Evolutionary conservation across 2,329 filamentous ascomycete genomes (phyloP).

Genomic region (Mycosphaerella arachidis): DNA sequence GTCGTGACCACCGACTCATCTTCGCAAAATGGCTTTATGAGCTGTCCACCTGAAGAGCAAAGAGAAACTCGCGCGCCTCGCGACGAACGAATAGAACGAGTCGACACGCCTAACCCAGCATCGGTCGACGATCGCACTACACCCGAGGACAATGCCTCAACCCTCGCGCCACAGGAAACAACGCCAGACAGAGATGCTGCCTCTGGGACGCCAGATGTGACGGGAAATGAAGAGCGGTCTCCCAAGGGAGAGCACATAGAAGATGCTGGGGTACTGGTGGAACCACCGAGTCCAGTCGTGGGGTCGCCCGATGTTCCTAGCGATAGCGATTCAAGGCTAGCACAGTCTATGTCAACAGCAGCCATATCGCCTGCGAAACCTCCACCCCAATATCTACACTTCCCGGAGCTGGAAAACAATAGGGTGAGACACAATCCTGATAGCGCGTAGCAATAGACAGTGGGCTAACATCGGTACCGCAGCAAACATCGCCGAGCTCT

Average conservation of each 20-base stretch:
- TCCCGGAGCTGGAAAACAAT: constrained; percentile 23
- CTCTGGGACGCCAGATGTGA: constrained; percentile 27
- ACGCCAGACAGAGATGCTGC: constrained; percentile 11
- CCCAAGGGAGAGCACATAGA: constrained; percentile 42
- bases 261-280: constrained; percentile 32
- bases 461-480: background rate
- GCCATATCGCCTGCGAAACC: constrained; percentile 23
- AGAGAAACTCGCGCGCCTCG: constrained; percentile 22
- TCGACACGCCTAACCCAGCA: constrained; percentile 9
- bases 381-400: constrained; percentile 26
- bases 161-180: background rate
- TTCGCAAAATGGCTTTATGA: constrained; percentile 26
- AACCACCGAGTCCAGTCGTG: constrained; percentile 23
- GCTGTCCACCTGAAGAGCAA: constrained; percentile 39
- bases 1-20: constrained; percentile 5
- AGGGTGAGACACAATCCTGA: constrained; percentile 16
- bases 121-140: background rate
- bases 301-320: constrained; percentile 26
- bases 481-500: constrained; percentile 69
- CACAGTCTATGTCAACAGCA: constrained; percentile 27
- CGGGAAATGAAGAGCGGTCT: constrained; percentile 8
- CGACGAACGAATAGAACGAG: constrained; percentile 27
- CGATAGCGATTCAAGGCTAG: constrained; percentile 27
- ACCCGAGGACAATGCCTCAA: background rate
- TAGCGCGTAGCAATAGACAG: background rate